phyloP scores from a whole-genome alignment of 1,284 basidiomycete species.

The Trametes pubescens region DNA sequence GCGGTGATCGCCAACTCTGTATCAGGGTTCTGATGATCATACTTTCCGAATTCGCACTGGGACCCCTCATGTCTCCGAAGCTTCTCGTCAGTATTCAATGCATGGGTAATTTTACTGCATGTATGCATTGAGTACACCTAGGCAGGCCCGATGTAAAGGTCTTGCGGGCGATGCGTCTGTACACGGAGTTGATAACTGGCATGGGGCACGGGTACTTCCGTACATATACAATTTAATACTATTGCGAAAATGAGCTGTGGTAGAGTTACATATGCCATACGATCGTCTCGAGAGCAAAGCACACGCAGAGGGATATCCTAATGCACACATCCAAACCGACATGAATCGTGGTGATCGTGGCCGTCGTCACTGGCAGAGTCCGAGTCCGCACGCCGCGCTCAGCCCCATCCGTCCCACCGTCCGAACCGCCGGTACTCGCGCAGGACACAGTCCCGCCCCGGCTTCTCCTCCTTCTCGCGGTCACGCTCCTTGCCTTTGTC shows the following conservation, averaged over 20 bases:
- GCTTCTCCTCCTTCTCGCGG: constrained; percentile 63
- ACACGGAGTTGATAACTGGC: background rate
- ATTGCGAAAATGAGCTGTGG: constrained; percentile 18
- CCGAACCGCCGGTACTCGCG: constrained; percentile 83
- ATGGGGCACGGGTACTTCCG: background rate
- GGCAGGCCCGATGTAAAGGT: too few species aligned
- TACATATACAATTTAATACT: constrained; percentile 32
- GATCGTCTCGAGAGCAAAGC: constrained; percentile 21
- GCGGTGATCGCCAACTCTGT: too few species aligned
- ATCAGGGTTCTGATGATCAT: too few species aligned
- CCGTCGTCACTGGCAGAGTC: background rate
- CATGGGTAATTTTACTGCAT: too few species aligned
- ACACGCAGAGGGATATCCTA: constrained; percentile 21
- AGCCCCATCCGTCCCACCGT: constrained; percentile 87
- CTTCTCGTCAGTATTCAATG: too few species aligned
- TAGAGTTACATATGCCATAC: constrained; percentile 28
- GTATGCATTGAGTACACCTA: too few species aligned
- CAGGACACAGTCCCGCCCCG: constrained; percentile 70
- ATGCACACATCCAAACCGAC: constrained; percentile 30
- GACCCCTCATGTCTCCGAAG: too few species aligned
- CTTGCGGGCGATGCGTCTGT: background rate
- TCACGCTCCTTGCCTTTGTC: constrained; percentile 74
- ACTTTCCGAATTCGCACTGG: too few species aligned
- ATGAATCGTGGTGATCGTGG: background rate
- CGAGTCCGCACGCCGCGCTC: constrained; percentile 25